Evolutionary conservation across 345 rosid species (phyloP).

Genomic region (Erodium maritimum): DNA sequence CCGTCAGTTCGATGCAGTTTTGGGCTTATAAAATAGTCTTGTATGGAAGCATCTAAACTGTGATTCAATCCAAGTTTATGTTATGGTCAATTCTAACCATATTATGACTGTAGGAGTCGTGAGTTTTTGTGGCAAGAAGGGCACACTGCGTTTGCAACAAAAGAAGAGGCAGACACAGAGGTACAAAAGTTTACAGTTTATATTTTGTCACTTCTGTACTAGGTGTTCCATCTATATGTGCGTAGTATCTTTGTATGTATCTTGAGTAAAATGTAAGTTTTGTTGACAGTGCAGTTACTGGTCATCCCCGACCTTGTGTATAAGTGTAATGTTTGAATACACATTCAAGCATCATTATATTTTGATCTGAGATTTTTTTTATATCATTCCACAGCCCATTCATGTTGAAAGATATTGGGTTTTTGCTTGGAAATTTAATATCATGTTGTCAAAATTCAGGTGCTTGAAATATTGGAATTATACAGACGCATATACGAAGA

Average conservation of each 20-base stretch:
- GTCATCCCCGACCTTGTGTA: too few relatives aligned
- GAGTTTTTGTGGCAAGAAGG: slow-evolving; percentile 99
- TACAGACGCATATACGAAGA: slow-evolving; percentile 85
- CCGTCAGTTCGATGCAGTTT: neutral
- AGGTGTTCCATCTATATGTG: neutral
- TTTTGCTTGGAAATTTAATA: neutral
- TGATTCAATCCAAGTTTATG: neutral
- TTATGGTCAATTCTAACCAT: neutral
- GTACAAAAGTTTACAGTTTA: slow-evolving; percentile 21
- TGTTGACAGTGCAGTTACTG: too few relatives aligned
- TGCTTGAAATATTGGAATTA: slow-evolving; percentile 70
- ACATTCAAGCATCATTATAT: neutral
- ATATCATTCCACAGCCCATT: neutral
- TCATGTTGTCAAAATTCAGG: slow-evolving; percentile 24
- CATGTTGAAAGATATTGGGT: neutral
- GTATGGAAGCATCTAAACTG: neutral
- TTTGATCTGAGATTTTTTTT: neutral
- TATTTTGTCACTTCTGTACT: neutral
- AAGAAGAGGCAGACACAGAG: slow-evolving; percentile 85
- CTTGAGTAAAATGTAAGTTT: too few relatives aligned
- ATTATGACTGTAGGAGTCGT: slow-evolving; percentile 61
- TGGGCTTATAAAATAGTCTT: neutral
- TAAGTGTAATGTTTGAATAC: neutral
- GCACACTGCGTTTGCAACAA: slow-evolving; percentile 87
- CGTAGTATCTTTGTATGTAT: neutral